Evolutionary conservation across 2,329 filamentous ascomycete species (phyloP).

Genomic region (Aspergillus puulaauensis): DNA sequence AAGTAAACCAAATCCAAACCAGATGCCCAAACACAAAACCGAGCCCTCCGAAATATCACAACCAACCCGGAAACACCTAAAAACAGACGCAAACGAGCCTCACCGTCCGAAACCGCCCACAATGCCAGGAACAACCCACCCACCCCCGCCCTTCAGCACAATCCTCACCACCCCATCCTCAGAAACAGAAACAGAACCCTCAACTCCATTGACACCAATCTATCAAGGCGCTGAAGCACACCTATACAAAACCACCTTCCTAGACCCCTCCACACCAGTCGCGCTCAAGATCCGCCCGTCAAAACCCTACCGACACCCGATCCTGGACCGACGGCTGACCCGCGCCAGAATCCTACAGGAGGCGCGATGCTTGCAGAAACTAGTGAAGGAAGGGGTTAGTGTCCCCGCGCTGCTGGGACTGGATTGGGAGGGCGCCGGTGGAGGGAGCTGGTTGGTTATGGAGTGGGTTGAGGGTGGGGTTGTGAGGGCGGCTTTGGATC

Average conservation of each 20-base stretch:
- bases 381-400: slow-evolving; percentile 72
- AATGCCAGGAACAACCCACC: neutral
- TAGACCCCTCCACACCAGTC: slow-evolving; percentile 65
- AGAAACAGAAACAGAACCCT: slow-evolving; percentile 54
- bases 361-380: slow-evolving; percentile 78
- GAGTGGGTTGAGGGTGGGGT: slow-evolving; percentile 80
- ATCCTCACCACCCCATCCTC: slow-evolving; percentile 45
- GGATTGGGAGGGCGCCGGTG: slow-evolving; percentile 61
- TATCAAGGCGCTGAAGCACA: slow-evolving; percentile 95
- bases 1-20: neutral
- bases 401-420: slow-evolving; percentile 79
- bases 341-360: slow-evolving; percentile 85
- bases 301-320: slow-evolving; percentile 89
- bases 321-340: slow-evolving; percentile 83
- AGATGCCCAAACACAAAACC: neutral
- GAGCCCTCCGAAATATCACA: neutral
- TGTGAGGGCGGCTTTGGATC: slow-evolving; percentile 68
- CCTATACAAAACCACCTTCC: slow-evolving; percentile 83
- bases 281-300: slow-evolving; percentile 88
- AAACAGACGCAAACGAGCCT: neutral
- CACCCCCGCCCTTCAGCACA: slow-evolving; percentile 1
- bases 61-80: neutral
- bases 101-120: neutral
- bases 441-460: slow-evolving; percentile 69
- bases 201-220: slow-evolving; percentile 65